These are phyloP conservation scores for Erysimum cheiranthoides DNA, from an alignment of 345 rosid species.

Conservation along the genomic window DNA sequence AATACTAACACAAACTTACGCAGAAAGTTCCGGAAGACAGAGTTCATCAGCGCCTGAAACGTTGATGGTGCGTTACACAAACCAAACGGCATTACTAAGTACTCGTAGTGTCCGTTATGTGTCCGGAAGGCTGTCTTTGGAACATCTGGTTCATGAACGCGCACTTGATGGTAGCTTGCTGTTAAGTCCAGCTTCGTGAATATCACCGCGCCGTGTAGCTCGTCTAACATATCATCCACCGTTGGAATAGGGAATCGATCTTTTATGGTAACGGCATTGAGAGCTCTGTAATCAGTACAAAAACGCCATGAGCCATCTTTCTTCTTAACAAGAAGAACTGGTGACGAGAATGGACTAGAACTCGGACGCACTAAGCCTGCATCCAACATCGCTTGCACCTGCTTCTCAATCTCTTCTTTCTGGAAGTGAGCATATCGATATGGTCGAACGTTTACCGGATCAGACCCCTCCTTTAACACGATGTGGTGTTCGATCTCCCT, in stretches of 20 bases:
- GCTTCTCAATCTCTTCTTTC: background rate
- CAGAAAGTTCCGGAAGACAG: too few relatives aligned
- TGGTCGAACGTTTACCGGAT: background rate
- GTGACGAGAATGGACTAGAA: background rate
- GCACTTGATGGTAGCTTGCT: background rate
- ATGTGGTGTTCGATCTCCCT: background rate
- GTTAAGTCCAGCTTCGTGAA: too few relatives aligned
- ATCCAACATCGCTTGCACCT: background rate
- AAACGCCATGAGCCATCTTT: background rate
- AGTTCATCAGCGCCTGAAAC: too few relatives aligned
- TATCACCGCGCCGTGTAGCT: too few relatives aligned
- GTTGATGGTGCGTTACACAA: too few relatives aligned
- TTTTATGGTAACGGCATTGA: background rate
- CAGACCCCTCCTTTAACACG: background rate
- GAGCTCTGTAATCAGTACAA: background rate
- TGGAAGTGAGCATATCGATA: background rate
- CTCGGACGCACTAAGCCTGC: background rate
- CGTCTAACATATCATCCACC: too few relatives aligned
- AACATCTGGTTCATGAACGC: background rate
- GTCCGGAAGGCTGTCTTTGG: background rate
- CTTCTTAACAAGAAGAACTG: background rate
- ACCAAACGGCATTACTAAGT: too few relatives aligned
- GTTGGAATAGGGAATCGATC: background rate
- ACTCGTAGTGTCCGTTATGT: background rate
- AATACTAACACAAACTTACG: too few relatives aligned